phyloP scores from a whole-genome alignment of 2,329 filamentous ascomycete genomes.

The Neofusicoccum laricinum region DNA sequence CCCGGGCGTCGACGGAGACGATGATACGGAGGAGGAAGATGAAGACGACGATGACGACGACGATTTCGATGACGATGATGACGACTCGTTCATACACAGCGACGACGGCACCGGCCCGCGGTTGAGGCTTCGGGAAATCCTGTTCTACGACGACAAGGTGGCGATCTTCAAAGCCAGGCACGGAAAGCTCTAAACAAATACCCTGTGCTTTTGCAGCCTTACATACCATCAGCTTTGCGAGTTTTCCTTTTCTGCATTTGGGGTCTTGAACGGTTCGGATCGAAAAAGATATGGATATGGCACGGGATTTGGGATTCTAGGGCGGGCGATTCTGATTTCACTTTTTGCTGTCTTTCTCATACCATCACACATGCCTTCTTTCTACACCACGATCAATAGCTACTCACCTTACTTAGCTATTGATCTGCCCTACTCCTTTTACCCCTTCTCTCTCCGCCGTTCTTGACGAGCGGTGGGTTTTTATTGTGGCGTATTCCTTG shows the following conservation, averaged over 20 bases:
- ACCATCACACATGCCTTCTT: neutral
- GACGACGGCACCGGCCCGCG: slow-evolving; percentile 46
- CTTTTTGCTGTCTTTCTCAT: neutral
- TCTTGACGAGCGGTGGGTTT: too few species aligned
- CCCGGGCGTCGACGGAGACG: slow-evolving; percentile 30
- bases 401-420: neutral
- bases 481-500: too few species aligned
- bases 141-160: slow-evolving; percentile 82
- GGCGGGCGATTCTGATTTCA: neutral
- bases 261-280: neutral
- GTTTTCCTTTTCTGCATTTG: neutral
- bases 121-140: slow-evolving; percentile 70
- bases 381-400: neutral
- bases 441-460: neutral
- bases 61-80: slow-evolving; percentile 41
- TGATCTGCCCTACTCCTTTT: neutral
- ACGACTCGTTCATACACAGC: slow-evolving; percentile 47
- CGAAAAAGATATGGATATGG: neutral
- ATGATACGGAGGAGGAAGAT: slow-evolving; percentile 39
- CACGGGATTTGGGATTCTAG: neutral
- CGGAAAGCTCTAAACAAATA: slow-evolving; percentile 39
- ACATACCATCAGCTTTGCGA: slow-evolving; percentile 7
- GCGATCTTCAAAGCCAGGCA: slow-evolving; percentile 76
- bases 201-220: neutral
- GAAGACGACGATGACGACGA: slow-evolving; percentile 52